Conservation (phyloP, 441 rosid genomes). For the Macaranga tanarius region DNA sequence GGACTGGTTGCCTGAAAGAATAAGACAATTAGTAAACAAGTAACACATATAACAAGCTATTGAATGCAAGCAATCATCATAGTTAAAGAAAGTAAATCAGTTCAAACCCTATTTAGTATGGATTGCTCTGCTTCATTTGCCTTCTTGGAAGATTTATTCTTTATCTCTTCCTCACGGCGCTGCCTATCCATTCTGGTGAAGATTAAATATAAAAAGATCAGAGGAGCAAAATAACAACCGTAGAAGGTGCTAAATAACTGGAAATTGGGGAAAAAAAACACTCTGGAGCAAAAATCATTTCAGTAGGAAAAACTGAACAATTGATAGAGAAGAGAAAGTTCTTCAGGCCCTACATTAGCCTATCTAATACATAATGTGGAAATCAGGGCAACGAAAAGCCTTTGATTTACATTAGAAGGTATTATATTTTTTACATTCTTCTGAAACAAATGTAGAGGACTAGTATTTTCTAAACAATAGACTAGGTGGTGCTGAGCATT, state of each 20-base stretch:
- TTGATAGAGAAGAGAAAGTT: not conserved
- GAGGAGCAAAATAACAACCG: constrained; percentile 21
- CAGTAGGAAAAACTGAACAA: not conserved
- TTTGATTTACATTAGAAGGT: not conserved
- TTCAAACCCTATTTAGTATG: constrained; percentile 66
- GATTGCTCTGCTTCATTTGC: constrained; percentile 86
- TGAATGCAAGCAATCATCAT: constrained; percentile 12
- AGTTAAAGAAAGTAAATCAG: constrained; percentile 24
- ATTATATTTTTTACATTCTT: not conserved
- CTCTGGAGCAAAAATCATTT: not conserved
- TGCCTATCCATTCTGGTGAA: constrained; percentile 91
- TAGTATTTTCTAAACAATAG: not conserved
- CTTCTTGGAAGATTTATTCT: constrained; percentile 85
- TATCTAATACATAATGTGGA: not conserved
- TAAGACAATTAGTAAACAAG: constrained; percentile 20
- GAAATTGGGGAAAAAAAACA: not conserved
- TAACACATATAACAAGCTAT: constrained; percentile 7
- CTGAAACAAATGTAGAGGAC: not conserved
- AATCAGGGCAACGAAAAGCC: not conserved
- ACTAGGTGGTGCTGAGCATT: not conserved
- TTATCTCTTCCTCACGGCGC: constrained; percentile 94
- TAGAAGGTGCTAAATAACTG: not conserved
- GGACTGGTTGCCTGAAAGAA: constrained; percentile 83
- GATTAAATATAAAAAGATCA: constrained; percentile 18
- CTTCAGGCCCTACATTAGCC: not conserved